Base-by-base conservation (phyloP, 2,329 filamentous ascomycete species). In the Neofusicoccum kwambonambiense region DNA sequence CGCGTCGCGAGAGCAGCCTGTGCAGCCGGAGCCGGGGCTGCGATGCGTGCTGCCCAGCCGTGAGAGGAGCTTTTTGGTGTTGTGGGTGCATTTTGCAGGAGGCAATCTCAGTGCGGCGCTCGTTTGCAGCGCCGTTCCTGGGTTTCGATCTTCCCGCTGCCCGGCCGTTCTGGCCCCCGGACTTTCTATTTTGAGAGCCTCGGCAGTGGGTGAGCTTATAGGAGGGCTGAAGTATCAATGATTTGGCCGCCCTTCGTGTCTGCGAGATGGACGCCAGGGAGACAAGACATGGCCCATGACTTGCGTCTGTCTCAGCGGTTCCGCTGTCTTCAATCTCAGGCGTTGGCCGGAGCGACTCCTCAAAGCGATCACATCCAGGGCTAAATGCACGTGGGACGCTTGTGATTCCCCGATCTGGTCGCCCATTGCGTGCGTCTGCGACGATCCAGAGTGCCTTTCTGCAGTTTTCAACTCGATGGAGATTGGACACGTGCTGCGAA, bases 141-240 rank as follows among this genome's bases (percentile, higher is more conserved):
- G 37, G 52, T 57, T 58, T 58, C 41, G 41, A 45, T 44, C 54
- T 60, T 60, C 42, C 41, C 42, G 31, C 19, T 22, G 52, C 52
- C 52, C 39, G 34, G 37, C 35, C 52, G 37, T 42, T 57, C 37
- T 31, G 9, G 52, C 52, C 54, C 41, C 41, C 15, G 9, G 13
- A 22, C 31, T 47, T 31, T 60, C 56, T 60, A 60, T 60, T 60
- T 60, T 60, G 15, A 60, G 54, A 57, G 11, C 11, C 51, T 56
- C 35, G 35, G 51, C 35, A 22, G 19, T 11, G 12, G 54, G 13
- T 57, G 39, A 44, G 22, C 54, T 57, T 44, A 22, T 56, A 56
- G 17, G 51, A 56, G 37, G 51, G 51, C 35, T 56, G 51, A 31
- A 41, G 37, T 22, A 27, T 41, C 51, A 12, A 54, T 3, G 41